Evolutionary conservation across 2,329 filamentous ascomycete genomes (phyloP).

Genomic region (Penicillium sp.): DNA sequence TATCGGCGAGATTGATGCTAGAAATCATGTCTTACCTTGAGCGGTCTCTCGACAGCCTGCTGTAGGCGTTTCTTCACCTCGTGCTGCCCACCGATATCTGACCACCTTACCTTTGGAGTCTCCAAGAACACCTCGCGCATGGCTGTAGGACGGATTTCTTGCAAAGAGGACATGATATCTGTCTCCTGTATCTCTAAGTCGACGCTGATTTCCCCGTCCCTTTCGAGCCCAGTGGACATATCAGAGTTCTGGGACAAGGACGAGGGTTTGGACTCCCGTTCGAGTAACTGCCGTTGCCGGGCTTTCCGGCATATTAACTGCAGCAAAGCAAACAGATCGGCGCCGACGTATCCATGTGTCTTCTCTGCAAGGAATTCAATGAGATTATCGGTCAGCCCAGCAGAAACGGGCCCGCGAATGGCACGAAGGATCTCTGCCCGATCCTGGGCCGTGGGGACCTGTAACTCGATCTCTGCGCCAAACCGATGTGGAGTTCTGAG

Average conservation of each 20-base stretch:
- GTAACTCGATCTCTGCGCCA: constrained; percentile 63
- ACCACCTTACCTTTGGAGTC: constrained; percentile 79
- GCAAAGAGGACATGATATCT: constrained; percentile 53
- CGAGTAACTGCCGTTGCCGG: constrained; percentile 31
- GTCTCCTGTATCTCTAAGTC: constrained; percentile 32
- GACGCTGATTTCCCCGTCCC: constrained; percentile 17
- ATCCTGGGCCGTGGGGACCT: constrained; percentile 67
- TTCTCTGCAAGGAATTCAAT: constrained; percentile 62
- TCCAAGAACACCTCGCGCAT: constrained; percentile 88
- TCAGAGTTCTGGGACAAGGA: background rate
- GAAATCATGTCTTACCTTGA: constrained; percentile 43
- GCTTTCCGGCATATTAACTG: constrained; percentile 47
- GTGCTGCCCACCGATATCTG: constrained; percentile 80
- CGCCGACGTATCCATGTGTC: constrained; percentile 82
- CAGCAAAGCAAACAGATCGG: constrained; percentile 66
- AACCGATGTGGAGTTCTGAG: constrained; percentile 65
- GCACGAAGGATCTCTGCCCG: constrained; percentile 70
- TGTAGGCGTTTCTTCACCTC: constrained; percentile 66
- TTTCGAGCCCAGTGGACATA: background rate
- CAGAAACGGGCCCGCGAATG: constrained; percentile 46
- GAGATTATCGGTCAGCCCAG: constrained; percentile 49
- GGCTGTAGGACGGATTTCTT: constrained; percentile 69
- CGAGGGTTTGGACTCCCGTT: constrained; percentile 3
- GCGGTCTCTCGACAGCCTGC: constrained; percentile 55
- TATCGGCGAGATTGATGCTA: background rate